Conservation (phyloP, 306 rosid species). For the Sophora flavescens region DNA sequence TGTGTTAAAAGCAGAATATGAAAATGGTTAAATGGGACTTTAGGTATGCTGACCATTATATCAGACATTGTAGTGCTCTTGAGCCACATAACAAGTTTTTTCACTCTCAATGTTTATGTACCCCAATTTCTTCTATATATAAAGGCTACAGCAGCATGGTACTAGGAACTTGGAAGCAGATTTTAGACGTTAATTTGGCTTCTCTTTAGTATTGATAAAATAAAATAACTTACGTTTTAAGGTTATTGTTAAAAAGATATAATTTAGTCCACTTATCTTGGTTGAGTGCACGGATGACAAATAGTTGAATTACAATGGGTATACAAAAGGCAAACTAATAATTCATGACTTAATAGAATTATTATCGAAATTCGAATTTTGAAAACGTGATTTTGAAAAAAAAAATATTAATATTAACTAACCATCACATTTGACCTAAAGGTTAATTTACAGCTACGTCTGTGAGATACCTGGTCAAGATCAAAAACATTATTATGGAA, state of each 20-base stretch:
- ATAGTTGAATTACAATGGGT: too few relatives aligned
- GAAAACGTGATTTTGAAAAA: too few relatives aligned
- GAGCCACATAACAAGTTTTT: not conserved
- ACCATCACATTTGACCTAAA: too few relatives aligned
- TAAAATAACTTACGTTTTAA: constrained; percentile 33
- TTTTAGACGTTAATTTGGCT: constrained; percentile 40
- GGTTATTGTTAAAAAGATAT: constrained; percentile 23
- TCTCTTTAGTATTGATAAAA: constrained; percentile 45
- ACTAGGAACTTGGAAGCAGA: constrained; percentile 35
- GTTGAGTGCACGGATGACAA: not conserved
- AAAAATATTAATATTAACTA: too few relatives aligned
- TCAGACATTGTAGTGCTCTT: constrained; percentile 27
- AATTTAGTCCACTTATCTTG: not conserved
- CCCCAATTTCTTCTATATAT: constrained; percentile 41
- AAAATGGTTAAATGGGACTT: constrained; percentile 5
- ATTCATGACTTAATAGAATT: too few relatives aligned
- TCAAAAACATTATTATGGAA: too few relatives aligned
- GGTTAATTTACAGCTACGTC: too few relatives aligned
- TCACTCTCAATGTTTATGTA: not conserved
- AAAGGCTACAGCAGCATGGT: constrained; percentile 15
- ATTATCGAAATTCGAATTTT: too few relatives aligned
- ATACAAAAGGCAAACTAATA: too few relatives aligned
- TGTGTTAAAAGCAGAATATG: not conserved
- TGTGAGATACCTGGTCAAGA: too few relatives aligned
- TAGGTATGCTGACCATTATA: constrained; percentile 38